Percentiles rank a stretch among this genome's conserved stretches.
Evolutionary conservation across 2,329 filamentous ascomycete species (phyloP).

Genomic region (Microdochium paspali): DNA sequence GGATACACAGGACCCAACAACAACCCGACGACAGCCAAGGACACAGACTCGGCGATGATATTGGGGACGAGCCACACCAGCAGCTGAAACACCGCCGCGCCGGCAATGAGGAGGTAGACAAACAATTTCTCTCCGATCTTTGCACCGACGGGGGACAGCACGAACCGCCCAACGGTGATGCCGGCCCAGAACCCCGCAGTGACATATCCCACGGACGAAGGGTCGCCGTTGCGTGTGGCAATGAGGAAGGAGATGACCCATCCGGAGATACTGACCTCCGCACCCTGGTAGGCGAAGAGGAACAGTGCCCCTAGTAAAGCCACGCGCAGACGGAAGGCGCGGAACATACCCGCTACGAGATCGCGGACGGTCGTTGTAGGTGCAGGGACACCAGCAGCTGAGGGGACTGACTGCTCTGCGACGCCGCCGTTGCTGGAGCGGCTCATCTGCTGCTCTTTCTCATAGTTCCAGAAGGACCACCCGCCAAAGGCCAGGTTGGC

Average conservation of each 20-base stretch:
- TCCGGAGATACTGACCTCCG: slow-evolving; percentile 74
- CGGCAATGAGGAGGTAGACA: slow-evolving; percentile 52
- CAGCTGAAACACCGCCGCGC: slow-evolving; percentile 60
- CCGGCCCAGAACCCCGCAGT: slow-evolving; percentile 64
- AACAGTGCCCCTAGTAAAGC: slow-evolving; percentile 71
- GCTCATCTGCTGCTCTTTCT: slow-evolving; percentile 40
- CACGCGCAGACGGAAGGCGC: slow-evolving; percentile 40
- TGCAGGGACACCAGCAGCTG: slow-evolving; percentile 17
- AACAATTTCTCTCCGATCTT: slow-evolving; percentile 61
- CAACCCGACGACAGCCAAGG: slow-evolving; percentile 61
- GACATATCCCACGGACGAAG: slow-evolving; percentile 67
- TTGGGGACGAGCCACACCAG: slow-evolving; percentile 73
- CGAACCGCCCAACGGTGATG: slow-evolving; percentile 67
- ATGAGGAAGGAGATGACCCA: slow-evolving; percentile 86
- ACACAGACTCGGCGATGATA: slow-evolving; percentile 59
- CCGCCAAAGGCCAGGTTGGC: slow-evolving; percentile 47
- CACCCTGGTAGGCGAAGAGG: slow-evolving; percentile 80
- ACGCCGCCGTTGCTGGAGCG: slow-evolving; percentile 2
- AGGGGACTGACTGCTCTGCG: not conserved
- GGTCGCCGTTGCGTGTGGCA: slow-evolving; percentile 58
- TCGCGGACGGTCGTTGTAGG: slow-evolving; percentile 8
- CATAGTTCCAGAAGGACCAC: slow-evolving; percentile 64
- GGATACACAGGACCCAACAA: slow-evolving; percentile 74
- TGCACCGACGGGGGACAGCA: slow-evolving; percentile 57
- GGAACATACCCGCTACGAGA: slow-evolving; percentile 31